Base-by-base conservation (phyloP, 2,329 filamentous ascomycete genomes). In the Talaromyces marneffei region DNA sequence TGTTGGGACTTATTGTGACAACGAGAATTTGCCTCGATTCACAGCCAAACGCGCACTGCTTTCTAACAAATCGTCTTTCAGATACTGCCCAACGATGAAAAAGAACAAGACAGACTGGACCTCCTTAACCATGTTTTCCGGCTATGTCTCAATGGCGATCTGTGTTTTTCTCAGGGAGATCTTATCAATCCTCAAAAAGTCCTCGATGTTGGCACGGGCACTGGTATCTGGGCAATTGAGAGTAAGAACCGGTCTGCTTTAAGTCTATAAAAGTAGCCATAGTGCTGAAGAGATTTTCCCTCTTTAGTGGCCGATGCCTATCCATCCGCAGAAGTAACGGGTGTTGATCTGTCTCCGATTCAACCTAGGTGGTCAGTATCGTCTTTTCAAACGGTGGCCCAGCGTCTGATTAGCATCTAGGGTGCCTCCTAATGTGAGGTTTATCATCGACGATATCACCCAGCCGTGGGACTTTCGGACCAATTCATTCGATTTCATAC, bases 271-370 rank as follows among this genome's bases (percentile, higher is more conserved):
- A 31, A 31, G 14, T 33, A 18, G 12, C 3, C 10, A 44, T 10
- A 12, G 14, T 14, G 55, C 37, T 48, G 37, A 44, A 57, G n/a
- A 35, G 7, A 42, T n/a, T 27, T 8, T 8, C 37, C 4, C 8
- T 57, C 35, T 53, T 8, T 20, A 59, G 61, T 73, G 50, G 72
- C 70, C 56, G 64, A 77, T 65, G 42, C 73, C 44, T 68, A 74
- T 61, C 75, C 75, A 6, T 68, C 68, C 25, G 76, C 79, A 14
- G 67, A 71, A 27, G 74, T 83, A 40, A 75, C 75, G 3, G 80
- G 80, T 40, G 78, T 74, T 23, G 79, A 82, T 65, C 74, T 82
- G 50, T 79, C 76, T 0, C 79, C 80, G 39, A 82, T 81, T 53
- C 80, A 82, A 64, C 80, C 79, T 3, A 68, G 70, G 60, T 78